A percentile compares a stretch with the other conserved stretches of the same genome.
phyloP scores from a whole-genome alignment of 768 basidiomycete genomes.

The Lactarius psammicola region DNA sequence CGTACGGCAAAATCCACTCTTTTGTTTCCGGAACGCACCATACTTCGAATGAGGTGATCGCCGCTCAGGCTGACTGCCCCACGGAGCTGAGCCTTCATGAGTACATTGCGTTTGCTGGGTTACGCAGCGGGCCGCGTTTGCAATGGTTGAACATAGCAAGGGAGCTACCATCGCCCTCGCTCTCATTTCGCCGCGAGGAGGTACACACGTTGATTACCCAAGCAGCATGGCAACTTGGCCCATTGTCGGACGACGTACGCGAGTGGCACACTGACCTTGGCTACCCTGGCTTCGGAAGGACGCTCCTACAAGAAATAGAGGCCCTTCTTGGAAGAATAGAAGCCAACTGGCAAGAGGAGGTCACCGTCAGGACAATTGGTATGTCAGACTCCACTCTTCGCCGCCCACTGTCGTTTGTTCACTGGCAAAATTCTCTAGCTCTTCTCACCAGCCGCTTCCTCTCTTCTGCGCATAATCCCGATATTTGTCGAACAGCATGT shows the following conservation, averaged over 20 bases:
- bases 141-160: too few relatives aligned
- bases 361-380: slow-evolving; percentile 17
- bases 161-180: slow-evolving; percentile 40
- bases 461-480: not conserved
- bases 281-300: slow-evolving; percentile 36
- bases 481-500: not conserved
- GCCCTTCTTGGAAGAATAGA: slow-evolving; percentile 38
- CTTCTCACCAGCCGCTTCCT: slow-evolving; percentile 14
- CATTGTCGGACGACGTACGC: slow-evolving; percentile 22
- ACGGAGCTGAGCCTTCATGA: slow-evolving; percentile 45
- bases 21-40: slow-evolving; percentile 6
- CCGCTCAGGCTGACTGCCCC: slow-evolving; percentile 43
- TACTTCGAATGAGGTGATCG: slow-evolving; percentile 45
- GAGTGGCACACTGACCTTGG: slow-evolving; percentile 44
- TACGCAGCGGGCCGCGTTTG: too few relatives aligned
- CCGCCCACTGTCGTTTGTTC: not conserved
- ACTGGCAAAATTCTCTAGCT: not conserved
- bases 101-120: slow-evolving; percentile 43
- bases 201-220: slow-evolving; percentile 46
- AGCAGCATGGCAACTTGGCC: slow-evolving; percentile 46
- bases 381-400: not conserved
- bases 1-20: slow-evolving; percentile 1
- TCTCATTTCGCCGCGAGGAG: slow-evolving; percentile 42
- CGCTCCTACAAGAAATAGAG: slow-evolving; percentile 40
- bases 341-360: slow-evolving; percentile 41